Base-by-base conservation (phyloP, 2,329 filamentous ascomycete genomes). In the Aspergillus unguis region DNA sequence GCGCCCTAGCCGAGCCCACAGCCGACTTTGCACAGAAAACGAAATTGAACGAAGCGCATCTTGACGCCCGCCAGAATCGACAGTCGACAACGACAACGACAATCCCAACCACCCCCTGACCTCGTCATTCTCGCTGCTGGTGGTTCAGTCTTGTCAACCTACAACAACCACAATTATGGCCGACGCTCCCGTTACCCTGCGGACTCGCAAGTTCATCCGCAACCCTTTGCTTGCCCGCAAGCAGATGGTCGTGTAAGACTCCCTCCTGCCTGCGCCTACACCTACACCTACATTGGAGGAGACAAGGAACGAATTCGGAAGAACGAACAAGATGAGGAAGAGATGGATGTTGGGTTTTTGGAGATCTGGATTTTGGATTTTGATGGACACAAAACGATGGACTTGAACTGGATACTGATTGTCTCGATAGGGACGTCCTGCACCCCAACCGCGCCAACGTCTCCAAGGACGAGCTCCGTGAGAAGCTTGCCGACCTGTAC, bases 141-240 rank as follows among this genome's bases (percentile, higher is more conserved):
- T 55, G 58, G 64, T 64, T 65, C 64, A 67, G 60, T 63, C 56
- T 62, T 56, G 58, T 64, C 77, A 73, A 57, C 55, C 73, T 79
- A 80, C 80, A 82, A 95, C 52, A 50, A 50, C 52, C 52, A 54
- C 52, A 54, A 54, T 80, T 78, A 96, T 96, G 92, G 88, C 92
- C 80, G 86, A 90, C 76, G 78, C 73, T 68, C 73, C 86, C 75
- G 86, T 91, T 76, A 91, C 87, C 72, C 81, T 92, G 81, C 86
- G 94, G 83, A 99, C 94, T 80, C 92, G 94, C 89, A 97, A 97
- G 85, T 99, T 99, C 89, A 95, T 97, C 82, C 90, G 92, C 84
- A 99, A 99, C 87, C 90, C 94, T 78, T 90, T 99, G 75, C 87
- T 99, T 76, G 90, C 88, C 77, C 89, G 92, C 79, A 96, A 95